Percentiles rank a stretch among this genome's conserved stretches.
Conservation (phyloP, 768 basidiomycete genomes). For the Hirschioporus abietinus region DNA sequence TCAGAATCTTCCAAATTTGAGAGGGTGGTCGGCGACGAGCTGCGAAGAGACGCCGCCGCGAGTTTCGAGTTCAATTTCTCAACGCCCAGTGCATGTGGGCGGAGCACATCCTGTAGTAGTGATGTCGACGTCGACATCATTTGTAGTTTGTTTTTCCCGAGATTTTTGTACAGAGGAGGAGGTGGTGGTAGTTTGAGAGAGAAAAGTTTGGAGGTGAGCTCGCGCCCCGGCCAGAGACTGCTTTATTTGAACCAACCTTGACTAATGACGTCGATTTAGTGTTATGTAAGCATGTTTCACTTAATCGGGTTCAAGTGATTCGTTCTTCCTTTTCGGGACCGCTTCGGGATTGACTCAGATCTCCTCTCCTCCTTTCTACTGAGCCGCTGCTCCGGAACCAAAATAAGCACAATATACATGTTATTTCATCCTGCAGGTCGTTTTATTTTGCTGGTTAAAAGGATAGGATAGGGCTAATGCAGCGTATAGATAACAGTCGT, state of each 20-base stretch:
- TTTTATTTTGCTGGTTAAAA: too few relatives aligned
- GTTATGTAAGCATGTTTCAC: not conserved
- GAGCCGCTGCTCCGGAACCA: not conserved
- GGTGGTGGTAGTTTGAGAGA: not conserved
- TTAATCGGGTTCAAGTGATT: not conserved
- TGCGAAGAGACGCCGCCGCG: slow-evolving; percentile 10
- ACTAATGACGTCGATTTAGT: not conserved
- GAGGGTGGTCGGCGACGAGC: slow-evolving; percentile 3
- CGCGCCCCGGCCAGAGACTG: not conserved
- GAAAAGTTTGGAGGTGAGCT: not conserved
- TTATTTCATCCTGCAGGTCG: not conserved
- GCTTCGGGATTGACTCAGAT: not conserved
- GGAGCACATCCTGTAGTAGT: slow-evolving; percentile 20
- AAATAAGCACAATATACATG: not conserved
- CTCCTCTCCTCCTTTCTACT: too few relatives aligned
- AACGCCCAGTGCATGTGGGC: slow-evolving; percentile 12
- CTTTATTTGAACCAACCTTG: not conserved
- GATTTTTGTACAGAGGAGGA: not conserved
- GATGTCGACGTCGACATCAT: slow-evolving; percentile 2
- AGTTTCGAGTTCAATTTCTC: slow-evolving; percentile 17
- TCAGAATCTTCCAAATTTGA: slow-evolving; percentile 14
- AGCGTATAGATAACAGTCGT: too few relatives aligned
- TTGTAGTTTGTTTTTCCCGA: not conserved
- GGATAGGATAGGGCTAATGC: too few relatives aligned
- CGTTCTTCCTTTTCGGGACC: not conserved